Percentiles rank a stretch among this genome's conserved stretches.
Evolutionary conservation across 441 rosid genomes (phyloP).

Genomic region (Aquilaria agallochum): DNA sequence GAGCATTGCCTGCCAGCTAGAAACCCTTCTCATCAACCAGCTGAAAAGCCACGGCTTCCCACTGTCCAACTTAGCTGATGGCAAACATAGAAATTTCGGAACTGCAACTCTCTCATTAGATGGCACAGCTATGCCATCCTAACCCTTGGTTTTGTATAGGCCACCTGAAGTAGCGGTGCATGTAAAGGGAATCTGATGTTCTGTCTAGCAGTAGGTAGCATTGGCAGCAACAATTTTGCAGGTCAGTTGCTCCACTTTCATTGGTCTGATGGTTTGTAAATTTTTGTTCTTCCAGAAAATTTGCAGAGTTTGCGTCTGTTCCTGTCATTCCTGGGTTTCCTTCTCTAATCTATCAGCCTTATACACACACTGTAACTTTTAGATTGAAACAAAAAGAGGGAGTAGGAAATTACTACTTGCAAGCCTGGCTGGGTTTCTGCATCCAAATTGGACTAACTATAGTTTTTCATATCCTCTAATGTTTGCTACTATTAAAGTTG

Average conservation of each 20-base stretch:
- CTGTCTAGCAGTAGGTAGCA: constrained; percentile 1
- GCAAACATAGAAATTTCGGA: constrained; percentile 91
- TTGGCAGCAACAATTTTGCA: constrained; percentile 63
- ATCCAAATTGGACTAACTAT: too few species aligned
- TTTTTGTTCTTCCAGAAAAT: too few species aligned
- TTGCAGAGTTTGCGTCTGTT: too few species aligned
- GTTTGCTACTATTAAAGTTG: too few species aligned
- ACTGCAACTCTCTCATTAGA: constrained; percentile 34
- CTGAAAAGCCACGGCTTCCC: constrained; percentile 61
- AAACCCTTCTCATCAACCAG: constrained; percentile 97
- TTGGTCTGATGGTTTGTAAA: not conserved
- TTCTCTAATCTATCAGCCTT: too few species aligned
- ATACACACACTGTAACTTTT: too few species aligned
- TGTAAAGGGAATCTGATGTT: not conserved
- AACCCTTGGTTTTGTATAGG: not conserved
- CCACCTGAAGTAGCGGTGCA: too few species aligned
- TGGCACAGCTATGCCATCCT: constrained; percentile 24
- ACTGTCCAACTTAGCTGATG: constrained; percentile 76
- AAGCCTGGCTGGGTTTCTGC: too few species aligned
- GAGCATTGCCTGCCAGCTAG: constrained; percentile 91
- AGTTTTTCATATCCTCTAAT: too few species aligned
- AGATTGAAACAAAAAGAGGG: too few species aligned
- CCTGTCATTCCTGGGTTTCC: too few species aligned
- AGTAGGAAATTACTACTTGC: too few species aligned
- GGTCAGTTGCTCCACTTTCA: constrained; percentile 40